A percentile compares a stretch with the other conserved stretches of the same genome.
These are phyloP conservation scores for Cercospora citrullina DNA, from an alignment of 2,329 filamentous ascomycete species.

Conservation along the genomic window DNA sequence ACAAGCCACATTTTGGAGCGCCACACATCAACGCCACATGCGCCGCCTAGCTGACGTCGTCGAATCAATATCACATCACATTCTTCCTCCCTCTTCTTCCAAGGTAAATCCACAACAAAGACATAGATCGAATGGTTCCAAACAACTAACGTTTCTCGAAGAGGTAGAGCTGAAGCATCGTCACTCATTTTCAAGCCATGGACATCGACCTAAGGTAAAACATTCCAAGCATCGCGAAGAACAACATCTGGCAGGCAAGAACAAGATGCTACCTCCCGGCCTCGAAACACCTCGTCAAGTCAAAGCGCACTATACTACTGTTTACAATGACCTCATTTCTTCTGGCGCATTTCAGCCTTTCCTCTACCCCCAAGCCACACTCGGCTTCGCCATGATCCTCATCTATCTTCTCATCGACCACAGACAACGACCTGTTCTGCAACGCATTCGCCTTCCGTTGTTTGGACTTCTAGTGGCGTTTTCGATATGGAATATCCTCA, in stretches of 20 bases:
- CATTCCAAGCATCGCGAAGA: background rate
- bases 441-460: conserved; percentile 47
- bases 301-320: conserved; percentile 39
- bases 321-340: conserved; percentile 44
- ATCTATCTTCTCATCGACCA: conserved; percentile 55
- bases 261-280: conserved; percentile 34
- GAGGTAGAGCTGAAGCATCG: too few species aligned
- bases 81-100: background rate
- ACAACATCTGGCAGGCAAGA: background rate
- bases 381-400: conserved; percentile 47
- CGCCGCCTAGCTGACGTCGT: conserved; percentile 4
- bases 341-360: conserved; percentile 46
- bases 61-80: background rate
- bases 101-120: conserved; percentile 6
- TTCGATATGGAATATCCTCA: conserved; percentile 46
- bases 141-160: background rate
- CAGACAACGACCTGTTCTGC: conserved; percentile 42
- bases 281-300: conserved; percentile 33
- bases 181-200: background rate
- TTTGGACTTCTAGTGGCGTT: conserved; percentile 49
- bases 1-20: background rate
- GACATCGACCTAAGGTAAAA: background rate
- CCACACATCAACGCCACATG: background rate
- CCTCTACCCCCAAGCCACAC: conserved; percentile 45
- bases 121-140: background rate